A percentile compares a stretch with the other conserved stretches of the same genome.
phyloP scores from a whole-genome alignment of 148 eudicot species.

The Beta vulgaris region DNA sequence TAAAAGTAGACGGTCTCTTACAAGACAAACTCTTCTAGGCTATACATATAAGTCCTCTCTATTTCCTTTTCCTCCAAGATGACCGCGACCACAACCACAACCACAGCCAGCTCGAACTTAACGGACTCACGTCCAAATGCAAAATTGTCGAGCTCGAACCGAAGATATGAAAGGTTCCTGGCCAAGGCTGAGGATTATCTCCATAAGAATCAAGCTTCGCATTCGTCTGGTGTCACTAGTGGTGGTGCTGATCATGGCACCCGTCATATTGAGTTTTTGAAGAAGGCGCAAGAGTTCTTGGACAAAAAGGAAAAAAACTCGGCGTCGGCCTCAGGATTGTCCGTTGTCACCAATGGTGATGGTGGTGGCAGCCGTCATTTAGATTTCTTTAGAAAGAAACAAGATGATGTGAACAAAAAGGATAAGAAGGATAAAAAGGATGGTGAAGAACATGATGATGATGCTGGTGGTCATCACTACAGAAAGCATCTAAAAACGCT shows the following conservation, averaged over 20 bases:
- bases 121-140: neutral
- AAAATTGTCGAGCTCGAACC: neutral
- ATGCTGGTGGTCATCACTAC: neutral
- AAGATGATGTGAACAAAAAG: neutral
- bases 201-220: neutral
- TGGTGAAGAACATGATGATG: neutral
- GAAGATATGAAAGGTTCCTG: conserved; percentile 11
- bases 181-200: conserved; percentile 21
- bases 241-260: neutral
- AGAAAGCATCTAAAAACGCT: too few relatives aligned
- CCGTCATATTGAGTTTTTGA: neutral
- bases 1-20: too few relatives aligned
- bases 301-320: neutral
- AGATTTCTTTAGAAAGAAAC: neutral
- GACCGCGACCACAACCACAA: neutral
- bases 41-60: neutral
- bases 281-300: neutral
- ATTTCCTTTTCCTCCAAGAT: neutral
- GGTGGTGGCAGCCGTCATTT: conserved; percentile 4
- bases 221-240: neutral
- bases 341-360: neutral
- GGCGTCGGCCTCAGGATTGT: neutral
- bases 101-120: neutral
- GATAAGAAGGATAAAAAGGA: neutral
- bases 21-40: neutral